Percentiles rank a stretch among this genome's conserved stretches.
Conservation (phyloP, 345 rosid genomes). For the Citrus reticulata region DNA sequence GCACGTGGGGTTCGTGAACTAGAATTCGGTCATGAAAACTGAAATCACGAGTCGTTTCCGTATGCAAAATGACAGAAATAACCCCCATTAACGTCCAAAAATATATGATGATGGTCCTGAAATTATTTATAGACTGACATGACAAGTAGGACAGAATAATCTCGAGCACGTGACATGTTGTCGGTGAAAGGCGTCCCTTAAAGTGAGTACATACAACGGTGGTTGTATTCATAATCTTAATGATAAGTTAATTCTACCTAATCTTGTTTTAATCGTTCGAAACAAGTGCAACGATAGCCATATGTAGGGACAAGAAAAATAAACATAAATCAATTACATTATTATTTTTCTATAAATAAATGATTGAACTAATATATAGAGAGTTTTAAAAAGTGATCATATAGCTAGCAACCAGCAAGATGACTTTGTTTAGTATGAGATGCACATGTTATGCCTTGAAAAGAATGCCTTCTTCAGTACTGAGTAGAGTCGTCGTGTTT, state of each 20-base stretch:
- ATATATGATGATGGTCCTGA: background rate
- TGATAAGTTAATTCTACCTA: constrained; percentile 21
- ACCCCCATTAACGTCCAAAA: background rate
- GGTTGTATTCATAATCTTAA: no score
- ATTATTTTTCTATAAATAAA: background rate
- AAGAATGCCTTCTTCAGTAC: background rate
- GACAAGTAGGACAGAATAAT: background rate
- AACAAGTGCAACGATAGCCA: background rate
- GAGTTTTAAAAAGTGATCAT: background rate
- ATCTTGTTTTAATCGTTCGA: background rate
- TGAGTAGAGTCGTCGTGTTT: background rate
- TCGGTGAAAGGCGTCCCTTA: constrained; percentile 2
- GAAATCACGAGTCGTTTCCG: background rate
- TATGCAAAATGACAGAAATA: background rate
- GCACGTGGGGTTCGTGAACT: constrained; percentile 18
- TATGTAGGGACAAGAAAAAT: background rate
- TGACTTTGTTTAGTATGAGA: background rate
- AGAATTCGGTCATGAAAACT: background rate
- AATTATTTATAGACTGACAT: background rate
- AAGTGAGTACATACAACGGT: background rate
- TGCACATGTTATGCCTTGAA: constrained; percentile 20
- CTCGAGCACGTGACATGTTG: background rate
- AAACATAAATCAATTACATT: background rate
- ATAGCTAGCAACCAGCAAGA: background rate
- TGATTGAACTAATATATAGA: background rate